Base-by-base conservation (phyloP, 2,329 filamentous ascomycete species). In the Helotiales sp. region DNA sequence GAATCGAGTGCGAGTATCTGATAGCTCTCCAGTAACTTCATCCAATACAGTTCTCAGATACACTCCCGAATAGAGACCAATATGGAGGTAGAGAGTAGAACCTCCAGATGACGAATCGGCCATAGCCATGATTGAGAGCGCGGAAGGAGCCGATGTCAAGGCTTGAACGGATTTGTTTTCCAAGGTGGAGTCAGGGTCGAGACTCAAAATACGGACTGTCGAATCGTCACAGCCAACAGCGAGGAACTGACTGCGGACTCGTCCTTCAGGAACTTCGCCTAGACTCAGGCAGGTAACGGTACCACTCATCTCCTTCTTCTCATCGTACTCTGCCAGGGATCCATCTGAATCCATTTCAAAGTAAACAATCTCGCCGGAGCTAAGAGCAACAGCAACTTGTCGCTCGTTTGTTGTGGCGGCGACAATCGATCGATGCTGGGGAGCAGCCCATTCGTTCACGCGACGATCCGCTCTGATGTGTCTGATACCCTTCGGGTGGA, bases 161-260 rank as follows among this genome's bases (percentile, higher is more conserved):
- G 94, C 95, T 79, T 98, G 96, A 2, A 99, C 92, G 3, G 93
- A 97, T 77, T 97, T 97, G 78, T 91, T 96, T 78, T 97, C 93
- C 11, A 99, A 82, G 0, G 93, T 97, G 2, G 92, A 91, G 71
- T 97, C 94, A 0, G 93, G 93, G 75, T 96, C 93, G 32, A 97
- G 82, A 75, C 93, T 97, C 63, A 97, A 86, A 62, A 99, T 93
- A 62, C 96, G 91, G 62, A 99, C 96, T 0, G 96, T 98, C 67
- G 93, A 93, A 79, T 99, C 96, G 75, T 97, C 96, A 77, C 95
- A 98, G 6, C 96, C 96, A 52, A 99, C 95, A 50, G 96, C 96
- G 62, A 98, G 84, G 81, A 96, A 99, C 1, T 93, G 93, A 78
- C 94, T 97, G 77, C 96, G 87, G 49, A 95, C 83, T 58, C 93